Evolutionary conservation across 1,139 yeast genomes (phyloP).

Genomic region (Geotrichum siamense): DNA sequence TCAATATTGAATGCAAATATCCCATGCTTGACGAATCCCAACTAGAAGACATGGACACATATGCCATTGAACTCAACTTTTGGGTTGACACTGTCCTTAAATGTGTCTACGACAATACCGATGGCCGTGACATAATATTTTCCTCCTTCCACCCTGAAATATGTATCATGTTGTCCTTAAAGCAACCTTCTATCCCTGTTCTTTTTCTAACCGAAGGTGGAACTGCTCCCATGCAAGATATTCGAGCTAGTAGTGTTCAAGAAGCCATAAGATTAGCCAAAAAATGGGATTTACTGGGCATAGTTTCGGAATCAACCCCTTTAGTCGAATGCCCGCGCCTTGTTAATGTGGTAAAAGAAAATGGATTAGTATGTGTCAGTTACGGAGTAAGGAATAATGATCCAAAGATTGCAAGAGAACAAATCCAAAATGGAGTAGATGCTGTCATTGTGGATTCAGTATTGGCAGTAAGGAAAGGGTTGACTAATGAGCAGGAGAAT

Average conservation of each 20-base stretch:
- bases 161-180: conserved; percentile 74
- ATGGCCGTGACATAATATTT: conserved; percentile 80
- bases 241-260: conserved; percentile 80
- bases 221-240: conserved; percentile 74
- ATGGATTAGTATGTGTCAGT: conserved; percentile 89
- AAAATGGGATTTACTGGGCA: conserved; percentile 87
- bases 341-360: conserved; percentile 79
- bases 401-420: conserved; percentile 77
- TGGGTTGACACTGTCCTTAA: conserved; percentile 71
- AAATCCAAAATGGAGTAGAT: conserved; percentile 92
- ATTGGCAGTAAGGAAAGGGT: conserved; percentile 81
- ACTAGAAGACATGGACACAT: conserved; percentile 77
- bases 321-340: conserved; percentile 81
- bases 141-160: conserved; percentile 95
- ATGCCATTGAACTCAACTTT: conserved; percentile 74
- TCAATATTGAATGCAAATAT: conserved; percentile 89
- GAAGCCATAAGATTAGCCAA: conserved; percentile 88
- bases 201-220: conserved; percentile 88
- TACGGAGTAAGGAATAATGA: conserved; percentile 82
- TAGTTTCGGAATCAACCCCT: conserved; percentile 84
- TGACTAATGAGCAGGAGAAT: too few relatives aligned
- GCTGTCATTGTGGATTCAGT: conserved; percentile 97
- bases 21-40: conserved; percentile 95
- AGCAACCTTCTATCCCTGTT: conserved; percentile 80
- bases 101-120: conserved; percentile 68